Evolutionary conservation across 352 stramenopile genomes (phyloP).

Genomic region (Blastocystis sp.): DNA sequence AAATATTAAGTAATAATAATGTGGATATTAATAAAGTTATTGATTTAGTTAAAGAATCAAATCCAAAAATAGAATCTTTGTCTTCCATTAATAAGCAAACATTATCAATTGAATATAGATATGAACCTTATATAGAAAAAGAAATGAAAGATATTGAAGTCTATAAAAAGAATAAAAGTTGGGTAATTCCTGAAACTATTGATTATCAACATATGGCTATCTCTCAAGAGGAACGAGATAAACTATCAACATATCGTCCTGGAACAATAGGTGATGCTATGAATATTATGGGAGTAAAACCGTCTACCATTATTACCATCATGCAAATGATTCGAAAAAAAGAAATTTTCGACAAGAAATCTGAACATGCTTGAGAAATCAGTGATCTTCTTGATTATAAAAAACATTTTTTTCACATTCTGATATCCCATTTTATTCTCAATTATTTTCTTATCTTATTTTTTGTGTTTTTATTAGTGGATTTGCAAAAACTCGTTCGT

Average conservation of each 20-base stretch:
- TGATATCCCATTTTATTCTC: too few species aligned
- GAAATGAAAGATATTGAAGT: conserved; percentile 83
- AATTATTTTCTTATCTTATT: too few species aligned
- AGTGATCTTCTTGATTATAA: too few species aligned
- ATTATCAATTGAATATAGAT: conserved; percentile 67
- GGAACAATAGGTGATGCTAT: conserved; percentile 31
- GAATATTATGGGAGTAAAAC: conserved; percentile 35
- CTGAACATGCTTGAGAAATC: too few species aligned
- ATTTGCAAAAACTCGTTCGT: too few species aligned
- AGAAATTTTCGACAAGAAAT: too few species aligned
- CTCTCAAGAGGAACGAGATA: conserved; percentile 34
- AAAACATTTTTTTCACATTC: too few species aligned
- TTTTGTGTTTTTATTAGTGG: too few species aligned
- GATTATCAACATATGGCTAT: conserved; percentile 31
- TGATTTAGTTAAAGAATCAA: conserved; percentile 52
- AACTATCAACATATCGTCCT: conserved; percentile 7
- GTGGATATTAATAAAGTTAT: conserved; percentile 47
- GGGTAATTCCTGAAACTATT: conserved; percentile 57
- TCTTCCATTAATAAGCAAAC: conserved; percentile 43
- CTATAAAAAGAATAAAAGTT: conserved; percentile 71
- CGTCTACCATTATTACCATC: conserved; percentile 32
- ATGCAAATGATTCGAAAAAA: too few species aligned
- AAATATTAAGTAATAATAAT: conserved; percentile 47
- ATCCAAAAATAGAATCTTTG: conserved; percentile 43
- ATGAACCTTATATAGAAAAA: conserved; percentile 68